Evolutionary conservation across 305 asterid genomes (phyloP).

Genomic region (Fraxinus nigra): DNA sequence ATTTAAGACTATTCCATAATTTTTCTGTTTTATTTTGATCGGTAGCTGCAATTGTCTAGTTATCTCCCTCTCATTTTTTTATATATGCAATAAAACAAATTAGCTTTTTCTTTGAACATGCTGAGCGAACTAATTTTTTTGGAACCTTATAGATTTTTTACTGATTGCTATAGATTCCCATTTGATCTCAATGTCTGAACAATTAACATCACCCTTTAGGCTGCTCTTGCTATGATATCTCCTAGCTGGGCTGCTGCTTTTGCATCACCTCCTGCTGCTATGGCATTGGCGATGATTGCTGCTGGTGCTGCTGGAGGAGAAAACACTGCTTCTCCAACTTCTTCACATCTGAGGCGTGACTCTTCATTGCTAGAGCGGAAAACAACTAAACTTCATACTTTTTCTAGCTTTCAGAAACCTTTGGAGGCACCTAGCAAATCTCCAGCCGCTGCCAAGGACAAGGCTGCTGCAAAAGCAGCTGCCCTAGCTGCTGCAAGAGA

Average conservation of each 20-base stretch:
- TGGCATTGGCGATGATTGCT: slow-evolving; percentile 98
- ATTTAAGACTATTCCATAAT: background rate
- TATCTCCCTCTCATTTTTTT: background rate
- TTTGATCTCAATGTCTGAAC: slow-evolving; percentile 29
- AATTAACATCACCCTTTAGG: slow-evolving; percentile 43
- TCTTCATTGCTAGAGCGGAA: slow-evolving; percentile 90
- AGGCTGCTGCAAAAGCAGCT: slow-evolving; percentile 99
- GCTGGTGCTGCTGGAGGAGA: slow-evolving; percentile 99
- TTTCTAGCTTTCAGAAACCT: slow-evolving; percentile 95
- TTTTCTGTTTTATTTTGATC: background rate
- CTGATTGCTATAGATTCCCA: slow-evolving; percentile 9
- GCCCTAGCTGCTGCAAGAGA: slow-evolving; percentile 99
- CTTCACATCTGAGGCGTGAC: slow-evolving; percentile 83
- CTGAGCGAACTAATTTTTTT: slow-evolving; percentile 11
- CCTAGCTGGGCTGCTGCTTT: slow-evolving; percentile 99
- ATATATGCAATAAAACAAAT: slow-evolving; percentile 14
- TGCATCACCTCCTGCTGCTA: slow-evolving; percentile 99
- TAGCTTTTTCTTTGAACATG: slow-evolving; percentile 5
- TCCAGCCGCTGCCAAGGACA: slow-evolving; percentile 78
- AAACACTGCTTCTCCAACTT: slow-evolving; percentile 54
- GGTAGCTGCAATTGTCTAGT: background rate
- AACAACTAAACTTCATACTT: slow-evolving; percentile 72
- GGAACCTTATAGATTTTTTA: background rate
- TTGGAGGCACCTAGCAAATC: slow-evolving; percentile 71
- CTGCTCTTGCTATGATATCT: slow-evolving; percentile 94